phyloP scores from a whole-genome alignment of 208 protist species.

The Leishmania lainsoni region DNA sequence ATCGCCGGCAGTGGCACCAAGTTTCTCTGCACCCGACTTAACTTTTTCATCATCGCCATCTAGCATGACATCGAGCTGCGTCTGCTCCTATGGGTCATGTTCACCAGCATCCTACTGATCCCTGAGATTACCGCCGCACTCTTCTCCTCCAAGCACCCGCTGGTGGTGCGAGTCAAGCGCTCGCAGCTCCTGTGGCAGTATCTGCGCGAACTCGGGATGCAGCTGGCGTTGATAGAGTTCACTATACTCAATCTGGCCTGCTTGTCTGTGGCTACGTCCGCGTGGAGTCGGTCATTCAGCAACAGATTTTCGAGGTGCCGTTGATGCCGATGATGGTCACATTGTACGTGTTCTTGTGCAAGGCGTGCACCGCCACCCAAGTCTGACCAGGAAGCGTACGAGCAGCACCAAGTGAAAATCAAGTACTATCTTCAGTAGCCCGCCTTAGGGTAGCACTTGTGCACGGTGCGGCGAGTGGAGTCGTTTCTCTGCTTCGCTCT shows the following conservation, averaged over 20 bases:
- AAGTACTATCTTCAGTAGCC: slow-evolving; percentile 38
- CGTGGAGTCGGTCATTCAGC: slow-evolving; percentile 11
- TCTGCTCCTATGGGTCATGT: slow-evolving; percentile 67
- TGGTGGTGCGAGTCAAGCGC: slow-evolving; percentile 29
- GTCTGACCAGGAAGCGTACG: slow-evolving; percentile 55
- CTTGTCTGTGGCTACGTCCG: slow-evolving; percentile 52
- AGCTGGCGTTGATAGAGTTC: slow-evolving; percentile 52
- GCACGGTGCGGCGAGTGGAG: background rate
- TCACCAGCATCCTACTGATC: slow-evolving; percentile 71
- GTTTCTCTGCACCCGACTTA: slow-evolving; percentile 75
- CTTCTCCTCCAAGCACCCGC: slow-evolving; percentile 20
- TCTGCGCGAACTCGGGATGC: slow-evolving; percentile 43
- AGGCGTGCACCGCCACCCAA: slow-evolving; percentile 54
- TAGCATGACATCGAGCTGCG: slow-evolving; percentile 91
- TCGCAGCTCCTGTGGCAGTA: slow-evolving; percentile 40
- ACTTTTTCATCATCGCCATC: slow-evolving; percentile 93
- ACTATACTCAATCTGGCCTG: slow-evolving; percentile 73
- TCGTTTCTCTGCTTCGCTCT: too few relatives aligned
- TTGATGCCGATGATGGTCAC: slow-evolving; percentile 19
- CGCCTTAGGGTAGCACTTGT: background rate
- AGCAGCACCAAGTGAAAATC: slow-evolving; percentile 31
- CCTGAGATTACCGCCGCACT: slow-evolving; percentile 57
- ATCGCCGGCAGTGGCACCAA: slow-evolving; percentile 80
- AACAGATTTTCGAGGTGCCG: slow-evolving; percentile 29
- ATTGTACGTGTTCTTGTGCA: slow-evolving; percentile 48